Base-by-base conservation (phyloP, 495 filamentous ascomycete species). In the Xeromyces bisporus region DNA sequence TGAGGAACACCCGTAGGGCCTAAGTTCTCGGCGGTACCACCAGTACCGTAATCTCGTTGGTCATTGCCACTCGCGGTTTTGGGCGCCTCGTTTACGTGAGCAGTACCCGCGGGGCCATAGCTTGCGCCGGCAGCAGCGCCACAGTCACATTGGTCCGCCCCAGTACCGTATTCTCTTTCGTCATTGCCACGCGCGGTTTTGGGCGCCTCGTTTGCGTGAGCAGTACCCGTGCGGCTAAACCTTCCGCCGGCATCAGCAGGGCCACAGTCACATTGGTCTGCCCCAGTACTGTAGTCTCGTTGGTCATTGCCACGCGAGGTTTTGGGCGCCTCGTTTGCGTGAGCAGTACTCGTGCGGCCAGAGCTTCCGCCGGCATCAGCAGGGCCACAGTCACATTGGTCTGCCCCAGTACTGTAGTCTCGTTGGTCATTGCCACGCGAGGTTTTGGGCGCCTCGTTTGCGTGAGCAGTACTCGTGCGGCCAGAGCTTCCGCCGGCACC, bases 161-260 rank as follows among this genome's bases (percentile, higher is more conserved):
- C 23, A 24, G 23, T n/a, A 24, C 23, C 23, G 23, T 24, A 20
- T 31, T 42, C 62, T 3, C 50, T 41, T 29, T 57, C 57, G 15
- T 32, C 36, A 15, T 56, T 64, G 15, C 70, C 58, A 17, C 55
- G 51, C n/a, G n/a, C n/a, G n/a, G n/a, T n/a, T n/a, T n/a, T n/a
- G n/a, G n/a, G n/a, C n/a, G n/a, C n/a, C n/a, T n/a, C n/a, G n/a
- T n/a, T n/a, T n/a, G n/a, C n/a, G n/a, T n/a, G n/a, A n/a, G n/a
- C n/a, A n/a, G n/a, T n/a, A n/a, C n/a, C n/a, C n/a, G n/a, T n/a
- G n/a, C n/a, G n/a, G n/a, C n/a, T n/a, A n/a, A n/a, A n/a, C n/a
- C n/a, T n/a, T n/a, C n/a, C n/a, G n/a, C n/a, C 43, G 12, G 43
- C 20, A 9, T 38, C 36, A 10, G 42, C 34, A 14, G 15, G 34